Percentiles rank a stretch among this genome's conserved stretches.
phyloP scores from a whole-genome alignment of 164 flowering plant genomes.

The Magnolia officinalis region DNA sequence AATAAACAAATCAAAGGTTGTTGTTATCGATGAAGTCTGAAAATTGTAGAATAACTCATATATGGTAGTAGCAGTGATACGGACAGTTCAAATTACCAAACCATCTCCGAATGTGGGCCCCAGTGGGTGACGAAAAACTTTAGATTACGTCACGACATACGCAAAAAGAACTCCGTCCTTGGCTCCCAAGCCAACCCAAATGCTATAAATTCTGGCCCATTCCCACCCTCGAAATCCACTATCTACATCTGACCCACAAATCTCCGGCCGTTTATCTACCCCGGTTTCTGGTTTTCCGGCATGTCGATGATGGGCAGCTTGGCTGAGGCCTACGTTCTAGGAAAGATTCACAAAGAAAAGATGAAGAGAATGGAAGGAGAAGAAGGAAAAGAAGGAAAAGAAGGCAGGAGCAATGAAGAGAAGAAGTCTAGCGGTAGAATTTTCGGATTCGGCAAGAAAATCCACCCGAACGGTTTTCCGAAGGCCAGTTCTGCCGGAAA shows the following conservation, averaged over 20 bases:
- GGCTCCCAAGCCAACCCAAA: conserved; percentile 4
- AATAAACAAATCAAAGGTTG: too few species aligned
- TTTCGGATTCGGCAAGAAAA: not conserved
- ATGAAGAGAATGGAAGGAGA: conserved; percentile 20
- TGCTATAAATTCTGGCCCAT: conserved; percentile 7
- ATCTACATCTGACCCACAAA: not conserved
- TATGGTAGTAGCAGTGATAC: too few species aligned
- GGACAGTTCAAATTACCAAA: too few species aligned
- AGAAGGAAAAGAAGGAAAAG: not conserved
- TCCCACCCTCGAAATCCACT: not conserved
- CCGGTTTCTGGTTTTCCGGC: not conserved
- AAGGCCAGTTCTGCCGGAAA: conserved; percentile 3
- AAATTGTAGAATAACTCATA: too few species aligned
- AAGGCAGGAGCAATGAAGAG: not conserved
- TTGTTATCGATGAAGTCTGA: too few species aligned
- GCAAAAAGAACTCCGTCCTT: not conserved
- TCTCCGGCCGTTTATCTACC: not conserved
- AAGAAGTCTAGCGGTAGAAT: not conserved
- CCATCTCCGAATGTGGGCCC: too few species aligned
- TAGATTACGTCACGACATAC: not conserved
- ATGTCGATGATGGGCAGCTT: conserved; percentile 14
- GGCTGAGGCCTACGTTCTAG: conserved; percentile 23
- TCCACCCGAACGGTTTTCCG: conserved; percentile 3
- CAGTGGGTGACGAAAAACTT: too few species aligned
- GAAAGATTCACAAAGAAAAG: conserved; percentile 23